Percentiles rank a stretch among this genome's conserved stretches.
Evolutionary conservation across 768 basidiomycete species (phyloP).

Genomic region (Hemileccinum impolitum): DNA sequence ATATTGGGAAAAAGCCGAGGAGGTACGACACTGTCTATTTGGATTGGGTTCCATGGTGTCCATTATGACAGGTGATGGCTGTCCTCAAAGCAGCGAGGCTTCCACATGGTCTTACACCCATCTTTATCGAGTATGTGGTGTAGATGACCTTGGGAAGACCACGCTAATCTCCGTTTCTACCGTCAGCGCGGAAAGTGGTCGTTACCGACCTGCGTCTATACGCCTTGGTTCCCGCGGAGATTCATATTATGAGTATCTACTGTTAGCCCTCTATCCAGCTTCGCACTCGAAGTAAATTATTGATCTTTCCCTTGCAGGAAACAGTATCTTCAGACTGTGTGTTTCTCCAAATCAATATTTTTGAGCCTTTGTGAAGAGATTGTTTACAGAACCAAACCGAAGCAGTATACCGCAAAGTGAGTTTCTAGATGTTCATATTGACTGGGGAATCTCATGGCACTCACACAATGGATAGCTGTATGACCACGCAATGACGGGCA

Average conservation of each 20-base stretch:
- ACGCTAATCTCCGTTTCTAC: constrained; percentile 11
- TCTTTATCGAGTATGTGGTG: constrained; percentile 70
- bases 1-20: constrained; percentile 82
- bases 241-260: constrained; percentile 88
- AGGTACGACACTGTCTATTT: constrained; percentile 36
- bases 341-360: constrained; percentile 4
- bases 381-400: constrained; percentile 64
- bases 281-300: background rate
- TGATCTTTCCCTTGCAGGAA: constrained; percentile 21
- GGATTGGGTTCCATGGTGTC: background rate
- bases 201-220: constrained; percentile 65
- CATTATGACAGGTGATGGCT: constrained; percentile 54
- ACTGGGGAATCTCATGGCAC: background rate
- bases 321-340: constrained; percentile 33
- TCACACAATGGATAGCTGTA: constrained; percentile 71
- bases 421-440: constrained; percentile 14
- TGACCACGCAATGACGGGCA: constrained; percentile 76
- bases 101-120: constrained; percentile 75
- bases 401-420: constrained; percentile 68
- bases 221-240: constrained; percentile 91
- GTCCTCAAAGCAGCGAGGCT: constrained; percentile 60
- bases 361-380: background rate
- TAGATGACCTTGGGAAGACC: constrained; percentile 1
- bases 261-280: constrained; percentile 44
- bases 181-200: constrained; percentile 46